Conservation (phyloP, 495 filamentous ascomycete genomes). For the Apodospora peruviana region DNA sequence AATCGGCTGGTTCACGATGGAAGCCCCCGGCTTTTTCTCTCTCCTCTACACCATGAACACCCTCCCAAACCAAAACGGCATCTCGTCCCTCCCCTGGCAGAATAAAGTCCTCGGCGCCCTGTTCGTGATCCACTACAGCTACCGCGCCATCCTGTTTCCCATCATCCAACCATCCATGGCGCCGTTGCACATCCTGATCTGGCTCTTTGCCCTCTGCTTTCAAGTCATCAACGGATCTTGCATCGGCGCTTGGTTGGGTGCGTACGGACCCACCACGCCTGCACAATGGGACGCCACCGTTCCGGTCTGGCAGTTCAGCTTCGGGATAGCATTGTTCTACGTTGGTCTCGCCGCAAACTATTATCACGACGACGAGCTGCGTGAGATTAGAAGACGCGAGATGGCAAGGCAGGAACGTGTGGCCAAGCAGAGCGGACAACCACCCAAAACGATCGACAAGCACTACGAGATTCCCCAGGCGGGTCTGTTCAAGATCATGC, state of each 20-base stretch:
- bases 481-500: slow-evolving; percentile 73
- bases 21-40: slow-evolving; percentile 67
- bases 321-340: slow-evolving; percentile 45
- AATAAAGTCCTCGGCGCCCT: slow-evolving; percentile 62
- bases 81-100: slow-evolving; percentile 54
- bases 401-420: slow-evolving; percentile 38
- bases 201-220: slow-evolving; percentile 56
- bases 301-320: slow-evolving; percentile 33
- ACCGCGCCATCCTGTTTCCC: slow-evolving; percentile 79
- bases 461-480: slow-evolving; percentile 82
- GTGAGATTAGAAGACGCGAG: slow-evolving; percentile 66
- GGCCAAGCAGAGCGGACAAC: slow-evolving; percentile 32
- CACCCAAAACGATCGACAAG: slow-evolving; percentile 53
- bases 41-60: slow-evolving; percentile 71
- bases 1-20: slow-evolving; percentile 82
- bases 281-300: slow-evolving; percentile 51
- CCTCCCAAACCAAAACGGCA: slow-evolving; percentile 49
- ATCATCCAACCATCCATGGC: slow-evolving; percentile 86
- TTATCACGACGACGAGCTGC: slow-evolving; percentile 70
- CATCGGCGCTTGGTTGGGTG: slow-evolving; percentile 75
- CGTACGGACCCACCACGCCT: slow-evolving; percentile 61
- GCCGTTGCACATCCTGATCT: slow-evolving; percentile 66
- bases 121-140: slow-evolving; percentile 78
- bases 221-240: slow-evolving; percentile 74
- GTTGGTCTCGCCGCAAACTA: slow-evolving; percentile 76